phyloP scores from a whole-genome alignment of 1,284 basidiomycete species.

The Heterobasidion irregulare region DNA sequence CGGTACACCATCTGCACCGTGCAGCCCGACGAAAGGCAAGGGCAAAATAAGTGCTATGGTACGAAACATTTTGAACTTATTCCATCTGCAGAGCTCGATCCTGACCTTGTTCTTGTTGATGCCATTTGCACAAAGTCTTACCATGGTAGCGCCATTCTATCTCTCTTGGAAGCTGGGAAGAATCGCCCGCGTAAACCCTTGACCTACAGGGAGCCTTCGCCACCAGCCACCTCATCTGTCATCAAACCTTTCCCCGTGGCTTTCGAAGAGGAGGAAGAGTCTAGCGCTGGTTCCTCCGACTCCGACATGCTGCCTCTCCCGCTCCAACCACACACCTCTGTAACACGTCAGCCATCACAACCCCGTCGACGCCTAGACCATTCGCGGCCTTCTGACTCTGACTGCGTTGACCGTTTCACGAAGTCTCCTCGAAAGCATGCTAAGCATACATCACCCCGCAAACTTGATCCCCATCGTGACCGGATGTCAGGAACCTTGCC shows the following conservation, averaged over 20 bases:
- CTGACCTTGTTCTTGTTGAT: too few relatives aligned
- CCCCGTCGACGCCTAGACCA: too few relatives aligned
- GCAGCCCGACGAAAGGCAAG: neutral
- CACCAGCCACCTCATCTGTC: neutral
- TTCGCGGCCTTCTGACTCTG: neutral
- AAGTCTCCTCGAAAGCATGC: conserved; percentile 19
- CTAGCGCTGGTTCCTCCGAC: neutral
- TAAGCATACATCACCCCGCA: conserved; percentile 16
- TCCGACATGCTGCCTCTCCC: neutral
- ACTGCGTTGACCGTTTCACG: conserved; percentile 3
- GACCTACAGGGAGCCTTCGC: neutral
- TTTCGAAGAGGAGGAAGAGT: conserved; percentile 7
- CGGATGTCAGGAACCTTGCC: neutral
- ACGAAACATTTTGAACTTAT: too few relatives aligned
- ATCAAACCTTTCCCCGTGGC: conserved; percentile 8
- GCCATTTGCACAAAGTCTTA: too few relatives aligned
- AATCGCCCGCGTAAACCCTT: neutral
- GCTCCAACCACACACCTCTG: neutral
- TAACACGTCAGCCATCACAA: too few relatives aligned
- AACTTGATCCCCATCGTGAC: conserved; percentile 9
- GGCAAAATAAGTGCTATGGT: neutral
- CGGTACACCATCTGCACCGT: neutral
- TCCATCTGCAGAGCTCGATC: too few relatives aligned
- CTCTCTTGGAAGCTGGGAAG: neutral
- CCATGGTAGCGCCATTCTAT: neutral